phyloP scores from a whole-genome alignment of 495 filamentous ascomycete species.

The Penicillium coprophilum region DNA sequence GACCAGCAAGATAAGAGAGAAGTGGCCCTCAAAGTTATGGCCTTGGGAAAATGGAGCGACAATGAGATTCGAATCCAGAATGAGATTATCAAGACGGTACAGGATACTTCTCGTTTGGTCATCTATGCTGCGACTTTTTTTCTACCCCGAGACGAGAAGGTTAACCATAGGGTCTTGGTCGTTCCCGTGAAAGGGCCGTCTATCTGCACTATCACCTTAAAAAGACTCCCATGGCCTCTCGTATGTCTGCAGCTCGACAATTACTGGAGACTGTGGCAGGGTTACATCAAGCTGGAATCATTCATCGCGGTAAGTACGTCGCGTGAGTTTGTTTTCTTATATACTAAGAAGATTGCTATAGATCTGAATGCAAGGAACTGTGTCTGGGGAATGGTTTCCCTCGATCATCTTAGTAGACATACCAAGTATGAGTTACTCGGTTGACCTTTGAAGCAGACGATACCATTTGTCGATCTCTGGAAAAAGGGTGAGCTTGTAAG shows the following conservation, averaged over 20 bases:
- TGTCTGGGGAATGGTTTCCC: conserved; percentile 26
- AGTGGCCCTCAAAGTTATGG: conserved; percentile 32
- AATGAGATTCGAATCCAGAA: conserved; percentile 26
- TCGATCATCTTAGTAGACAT: conserved; percentile 19
- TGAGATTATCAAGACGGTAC: conserved; percentile 27
- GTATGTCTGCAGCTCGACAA: conserved; percentile 34
- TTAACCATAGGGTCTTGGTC: conserved; percentile 30
- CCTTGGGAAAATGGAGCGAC: conserved; percentile 19
- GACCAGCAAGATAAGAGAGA: conserved; percentile 31
- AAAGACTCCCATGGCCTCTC: conserved; percentile 21
- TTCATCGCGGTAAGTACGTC: conserved; percentile 24
- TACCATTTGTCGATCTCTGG: conserved; percentile 21
- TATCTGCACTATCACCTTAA: conserved; percentile 19
- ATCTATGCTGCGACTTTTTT: conserved; percentile 23
- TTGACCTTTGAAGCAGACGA: conserved; percentile 23
- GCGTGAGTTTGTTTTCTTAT: background rate
- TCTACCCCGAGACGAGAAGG: conserved; percentile 14
- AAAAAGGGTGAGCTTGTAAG: conserved; percentile 23
- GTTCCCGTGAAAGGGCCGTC: conserved; percentile 32
- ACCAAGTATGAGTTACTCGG: conserved; percentile 28
- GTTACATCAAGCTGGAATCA: conserved; percentile 28
- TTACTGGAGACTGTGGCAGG: conserved; percentile 28
- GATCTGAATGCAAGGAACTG: conserved; percentile 25
- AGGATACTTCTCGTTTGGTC: conserved; percentile 29
- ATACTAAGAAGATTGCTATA: conserved; percentile 14